Base-by-base conservation (phyloP, 1,284 basidiomycete species). In the Trichosporon ovoides region DNA sequence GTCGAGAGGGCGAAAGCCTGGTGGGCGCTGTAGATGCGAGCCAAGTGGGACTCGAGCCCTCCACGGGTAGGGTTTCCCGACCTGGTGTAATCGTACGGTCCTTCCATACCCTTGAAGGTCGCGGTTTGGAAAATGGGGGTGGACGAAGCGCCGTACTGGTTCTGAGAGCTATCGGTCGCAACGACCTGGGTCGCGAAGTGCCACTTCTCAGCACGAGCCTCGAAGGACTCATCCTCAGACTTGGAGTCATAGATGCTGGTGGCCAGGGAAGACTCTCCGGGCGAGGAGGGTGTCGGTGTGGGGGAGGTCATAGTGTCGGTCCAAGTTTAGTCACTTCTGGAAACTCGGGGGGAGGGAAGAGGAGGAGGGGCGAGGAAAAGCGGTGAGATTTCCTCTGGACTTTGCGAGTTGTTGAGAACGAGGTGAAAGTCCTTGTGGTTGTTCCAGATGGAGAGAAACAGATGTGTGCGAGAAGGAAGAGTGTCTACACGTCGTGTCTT, bases 41-140 rank as follows among this genome's bases (percentile, higher is more conserved):
- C 93, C 55, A 97, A 83, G 75, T 97, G 94, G 66, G 94, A 89
- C 77, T 97, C 93, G 61, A 97, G 84, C 79, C 95, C 92, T 65
- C 86, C 93, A 68, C 96, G 83, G 3, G 96, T 98, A 0, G 96
- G 96, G 78, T 99, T 99, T 31, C 96, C 96, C 67, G 89, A 92
- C 60, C 96, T 83, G n/a, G 89, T 84, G 78, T 98, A 99, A 78
- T 98, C 96, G 74, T 92, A 97, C 31, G 66, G 64, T 53, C 89
- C 90, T 22, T 84, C 84, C 54, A 96, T 81, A 52, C 96, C 96
- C 80, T 98, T 98, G 85, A 99, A 99, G 1, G 96, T 98, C 19
- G 96, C 87, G 1, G 91, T 89, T 80, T 98, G 94, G 79, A 98
- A 98, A 77, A 99, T 98, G 19, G 96, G 96, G 0, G 96, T 89